Base-by-base conservation (phyloP, 1,284 basidiomycete species). In the Moniliella sp. region DNA sequence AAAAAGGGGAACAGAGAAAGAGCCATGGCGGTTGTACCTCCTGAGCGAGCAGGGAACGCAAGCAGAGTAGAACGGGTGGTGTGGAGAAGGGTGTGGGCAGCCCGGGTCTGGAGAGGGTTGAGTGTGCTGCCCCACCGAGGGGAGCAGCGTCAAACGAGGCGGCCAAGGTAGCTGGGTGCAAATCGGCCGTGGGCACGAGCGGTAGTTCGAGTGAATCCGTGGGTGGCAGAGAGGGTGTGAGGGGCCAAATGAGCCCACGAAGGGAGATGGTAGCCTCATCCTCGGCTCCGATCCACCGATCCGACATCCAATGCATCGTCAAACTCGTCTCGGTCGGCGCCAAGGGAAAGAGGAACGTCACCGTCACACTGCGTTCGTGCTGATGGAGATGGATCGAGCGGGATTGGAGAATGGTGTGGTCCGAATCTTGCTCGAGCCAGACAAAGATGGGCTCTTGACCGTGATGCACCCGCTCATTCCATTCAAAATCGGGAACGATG, bases 271-370 rank as follows among this genome's bases (percentile, higher is more conserved):
- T 75, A 52, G 43, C 76, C n/a, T n/a, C 72, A 35, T 79, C 73
- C 46, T 93, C 83, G 4, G 84, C 78, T 5, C 83, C 83, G 39
- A 93, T 67, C 93, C 93, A 99, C 42, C 73, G 70, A 60, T 94
- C 84, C 1, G 84, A 94, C 27, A 86, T 70, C 42, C 76, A 75
- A 15, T 78, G 73, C 31, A 93, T 30, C 5, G 34, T 44, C 18
- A 42, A 32, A 0, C 39, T 37, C 3, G 33, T 28, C 15, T 37
- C 44, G 10, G 26, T 12, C 11, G 69, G 74, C 8, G 36, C 34
- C 61, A 79, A 72, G 28, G 91, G 72, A 33, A 93, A 88, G 28
- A 82, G 75, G n/a, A 77, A 62, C 32, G 74, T 67, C 9, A 42
- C 25, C 81, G 10, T 53, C 27, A 11, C 67, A 52, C 17, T 73